Conservation (phyloP, 306 rosid genomes). For the Prunus persica region Prunus_persica_NCBIv2 NC_034011.1:5269501-5270000, state of each 20-base stretch:
- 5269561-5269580: conserved; percentile 2
- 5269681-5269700: background rate
- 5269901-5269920: background rate
- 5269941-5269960: background rate
- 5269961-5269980: background rate
- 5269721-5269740: background rate
- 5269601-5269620: background rate
- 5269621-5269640: background rate
- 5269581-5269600: background rate
- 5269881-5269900: background rate
- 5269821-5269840: background rate
- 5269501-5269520: conserved; percentile 26
- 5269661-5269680: background rate
- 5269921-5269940: conserved; percentile 2
- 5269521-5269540: background rate
- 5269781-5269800: conserved; percentile 1
- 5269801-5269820: background rate
- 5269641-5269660: background rate
- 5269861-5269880: background rate
- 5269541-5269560: conserved; percentile 27
- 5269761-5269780: conserved; percentile 12
- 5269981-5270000: background rate
- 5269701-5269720: background rate
- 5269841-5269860: background rate
- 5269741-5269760: conserved; percentile 1